Evolutionary conservation across 2,329 filamentous ascomycete species (phyloP), one percentile per base, ranked within the genome.

Genomic region (Amesomyces nigricolor): DNA sequence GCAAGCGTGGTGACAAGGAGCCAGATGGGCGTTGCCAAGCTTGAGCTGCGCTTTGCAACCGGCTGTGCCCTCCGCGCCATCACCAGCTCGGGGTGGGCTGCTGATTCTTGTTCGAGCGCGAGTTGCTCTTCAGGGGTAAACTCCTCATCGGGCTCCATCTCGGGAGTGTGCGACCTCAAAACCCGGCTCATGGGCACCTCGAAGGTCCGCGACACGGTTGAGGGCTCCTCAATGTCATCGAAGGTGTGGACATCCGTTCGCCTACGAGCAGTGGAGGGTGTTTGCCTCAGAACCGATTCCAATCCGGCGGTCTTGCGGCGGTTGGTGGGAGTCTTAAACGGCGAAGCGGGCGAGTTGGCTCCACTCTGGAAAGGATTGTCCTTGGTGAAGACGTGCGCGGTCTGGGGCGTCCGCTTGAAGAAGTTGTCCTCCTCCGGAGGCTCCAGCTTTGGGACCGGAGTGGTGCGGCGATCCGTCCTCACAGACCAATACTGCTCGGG

Each of bases 331-430:
- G 76, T 74, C 67, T 74, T 75, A 29, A 77, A 71, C 1, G 61
- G 47, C 0, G 71, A 70, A n/a, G 73, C 68, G 5, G 79, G 71
- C 1, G 89, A 85, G 9, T 89, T 87, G 69, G 86, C 88, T 40
- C 90, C 87, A 67, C 88, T 89, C 69, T 97, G 92, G 68, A 97
- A 97, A 0, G 92, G 91, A 65, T 97, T 97, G 52, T 96, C 90
- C 63, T 86, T 81, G 1, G 87, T 90, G 70, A 97, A 97, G 32
- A 88, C 86, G 64, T 79, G 87, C 35, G 80, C 79, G 6, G 79
- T 77, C 39, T 75, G 72, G 19, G 69, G 67, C 17, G 71, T 70
- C 11, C 68, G 67, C 57, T 70, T 65, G 61, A 73, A 73, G 58
- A 73, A 70, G 26, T 70, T 70, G 44, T 76, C 75, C 8, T 77